These are phyloP conservation scores for Candida suzukii DNA, from an alignment of 805 yeast species.

Conservation along the genomic window DNA sequence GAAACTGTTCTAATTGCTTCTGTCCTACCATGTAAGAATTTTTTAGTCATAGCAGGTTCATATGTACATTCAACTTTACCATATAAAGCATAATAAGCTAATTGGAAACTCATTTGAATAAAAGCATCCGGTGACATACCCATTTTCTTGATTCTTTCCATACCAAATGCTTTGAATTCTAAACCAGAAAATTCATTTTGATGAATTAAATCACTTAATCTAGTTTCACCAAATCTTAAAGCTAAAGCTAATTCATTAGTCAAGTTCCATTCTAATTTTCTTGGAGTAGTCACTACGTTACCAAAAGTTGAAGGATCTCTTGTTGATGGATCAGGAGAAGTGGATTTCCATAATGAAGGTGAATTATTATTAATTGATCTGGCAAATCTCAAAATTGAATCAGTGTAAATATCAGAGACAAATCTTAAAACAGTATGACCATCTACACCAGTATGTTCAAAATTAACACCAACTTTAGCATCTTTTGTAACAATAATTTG, in stretches of 20 bases:
- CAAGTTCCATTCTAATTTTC: conserved; percentile 84
- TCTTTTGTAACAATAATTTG: conserved; percentile 83
- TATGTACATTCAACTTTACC: conserved; percentile 92
- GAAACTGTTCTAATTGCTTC: conserved; percentile 88
- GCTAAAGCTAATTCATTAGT: conserved; percentile 73
- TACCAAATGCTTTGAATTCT: conserved; percentile 69
- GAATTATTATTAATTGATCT: conserved; percentile 69
- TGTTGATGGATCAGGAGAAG: conserved; percentile 39
- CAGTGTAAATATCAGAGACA: conserved; percentile 87
- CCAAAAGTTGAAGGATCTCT: conserved; percentile 36
- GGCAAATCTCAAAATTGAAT: conserved; percentile 82
- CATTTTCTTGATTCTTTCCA: conserved; percentile 71
- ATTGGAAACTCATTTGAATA: conserved; percentile 89
- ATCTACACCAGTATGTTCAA: conserved; percentile 92
- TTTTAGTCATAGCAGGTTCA: conserved; percentile 95
- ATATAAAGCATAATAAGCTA: conserved; percentile 84
- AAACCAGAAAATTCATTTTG: conserved; percentile 83
- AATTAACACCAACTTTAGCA: conserved; percentile 89
- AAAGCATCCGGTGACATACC: conserved; percentile 93
- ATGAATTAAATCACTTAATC: conserved; percentile 78
- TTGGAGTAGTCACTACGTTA: conserved; percentile 60
- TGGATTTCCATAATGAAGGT: conserved; percentile 62
- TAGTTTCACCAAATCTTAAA: conserved; percentile 83
- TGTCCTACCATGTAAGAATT: conserved; percentile 82
- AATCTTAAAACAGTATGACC: conserved; percentile 89